Evolutionary conservation across 495 filamentous ascomycete species (phyloP).

Genomic region (Aspergillus avenaceus): DNA sequence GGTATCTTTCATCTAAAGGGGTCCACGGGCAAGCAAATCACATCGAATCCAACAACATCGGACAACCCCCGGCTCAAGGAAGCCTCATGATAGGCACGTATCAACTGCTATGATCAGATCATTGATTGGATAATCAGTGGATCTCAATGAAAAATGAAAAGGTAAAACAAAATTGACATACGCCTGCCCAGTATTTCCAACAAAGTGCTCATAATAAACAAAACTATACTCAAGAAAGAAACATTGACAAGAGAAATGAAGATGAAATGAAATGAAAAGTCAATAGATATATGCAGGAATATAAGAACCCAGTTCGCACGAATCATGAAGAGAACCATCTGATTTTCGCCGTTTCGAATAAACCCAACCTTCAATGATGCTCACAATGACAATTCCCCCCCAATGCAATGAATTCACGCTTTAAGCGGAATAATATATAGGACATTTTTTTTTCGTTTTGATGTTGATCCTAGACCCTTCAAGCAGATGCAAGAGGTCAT

Average conservation of each 20-base stretch:
- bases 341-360: constrained; percentile 6
- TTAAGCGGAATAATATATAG: constrained; percentile 1
- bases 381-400: constrained; percentile 5
- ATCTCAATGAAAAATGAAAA: not conserved
- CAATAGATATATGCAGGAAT: constrained; percentile 5
- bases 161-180: not conserved
- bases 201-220: not conserved
- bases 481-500: no score
- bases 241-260: not conserved
- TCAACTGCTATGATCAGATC: not conserved
- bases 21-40: not conserved
- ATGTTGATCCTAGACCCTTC: no score
- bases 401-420: constrained; percentile 10
- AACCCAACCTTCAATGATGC: constrained; percentile 8
- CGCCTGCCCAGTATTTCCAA: not conserved
- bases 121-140: not conserved
- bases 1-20: constrained; percentile 7
- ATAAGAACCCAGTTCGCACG: not conserved
- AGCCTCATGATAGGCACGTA: not conserved
- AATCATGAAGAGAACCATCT: constrained; percentile 1
- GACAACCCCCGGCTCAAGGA: not conserved
- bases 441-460: not conserved
- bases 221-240: not conserved
- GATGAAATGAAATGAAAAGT: not conserved
- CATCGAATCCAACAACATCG: constrained; percentile 2